Evolutionary conservation across 2,329 filamentous ascomycete species (phyloP).

Genomic region (Rutstroemia sp.): DNA sequence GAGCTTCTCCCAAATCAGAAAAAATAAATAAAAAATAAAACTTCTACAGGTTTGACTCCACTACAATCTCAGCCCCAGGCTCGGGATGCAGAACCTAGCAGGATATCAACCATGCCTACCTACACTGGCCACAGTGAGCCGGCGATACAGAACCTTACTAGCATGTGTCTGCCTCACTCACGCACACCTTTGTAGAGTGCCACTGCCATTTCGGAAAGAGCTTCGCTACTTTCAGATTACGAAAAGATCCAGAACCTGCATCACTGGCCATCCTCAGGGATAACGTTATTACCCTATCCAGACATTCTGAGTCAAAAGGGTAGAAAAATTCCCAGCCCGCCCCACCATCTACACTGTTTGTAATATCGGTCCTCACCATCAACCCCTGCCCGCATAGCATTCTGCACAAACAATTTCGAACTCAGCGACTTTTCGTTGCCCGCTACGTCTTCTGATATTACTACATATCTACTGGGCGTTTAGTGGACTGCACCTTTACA

Average conservation of each 20-base stretch:
- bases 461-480: conserved; percentile 9
- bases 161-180: conserved; percentile 13
- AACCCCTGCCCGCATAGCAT: conserved; percentile 2
- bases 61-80: conserved; percentile 16
- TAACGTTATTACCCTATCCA: conserved; percentile 3
- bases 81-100: conserved; percentile 17
- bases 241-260: neutral
- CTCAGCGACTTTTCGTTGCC: conserved; percentile 13
- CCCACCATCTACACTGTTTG: conserved; percentile 12
- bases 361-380: conserved; percentile 13
- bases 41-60: conserved; percentile 6
- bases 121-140: conserved; percentile 6
- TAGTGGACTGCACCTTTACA: conserved; percentile 11
- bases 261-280: neutral
- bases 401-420: conserved; percentile 7
- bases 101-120: conserved; percentile 14
- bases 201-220: conserved; percentile 23
- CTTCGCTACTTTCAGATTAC: conserved; percentile 3
- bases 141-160: conserved; percentile 6
- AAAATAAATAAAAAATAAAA: neutral
- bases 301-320: conserved; percentile 4
- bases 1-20: neutral
- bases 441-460: conserved; percentile 13
- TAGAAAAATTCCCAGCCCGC: conserved; percentile 6
- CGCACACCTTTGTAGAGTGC: conserved; percentile 18